These are phyloP conservation scores for Corymbia calophylla DNA, from an alignment of 441 rosid genomes.

Conservation along the genomic window DNA sequence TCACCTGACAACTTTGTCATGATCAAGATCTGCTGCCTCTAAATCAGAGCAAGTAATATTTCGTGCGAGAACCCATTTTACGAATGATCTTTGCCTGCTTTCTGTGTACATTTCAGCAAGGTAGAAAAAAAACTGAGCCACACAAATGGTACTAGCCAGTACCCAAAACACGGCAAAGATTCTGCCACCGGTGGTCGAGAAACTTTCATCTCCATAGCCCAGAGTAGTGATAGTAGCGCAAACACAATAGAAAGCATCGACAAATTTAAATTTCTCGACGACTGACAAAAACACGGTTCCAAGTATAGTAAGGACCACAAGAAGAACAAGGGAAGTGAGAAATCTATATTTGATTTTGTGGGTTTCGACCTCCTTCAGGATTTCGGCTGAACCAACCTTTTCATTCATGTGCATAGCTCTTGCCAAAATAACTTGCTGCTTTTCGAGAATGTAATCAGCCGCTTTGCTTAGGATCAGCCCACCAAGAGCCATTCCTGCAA, in stretches of 20 bases:
- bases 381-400: conserved; percentile 9
- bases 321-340: conserved; percentile 10
- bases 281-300: conserved; percentile 26
- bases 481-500: conserved; percentile 45
- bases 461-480: conserved; percentile 46
- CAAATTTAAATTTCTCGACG: conserved; percentile 21
- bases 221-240: conserved; percentile 49
- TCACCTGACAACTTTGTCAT: conserved; percentile 37
- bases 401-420: conserved; percentile 25
- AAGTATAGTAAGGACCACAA: conserved; percentile 16
- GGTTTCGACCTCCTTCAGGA: conserved; percentile 25
- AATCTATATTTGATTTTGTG: conserved; percentile 29
- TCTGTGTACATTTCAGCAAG: conserved; percentile 40
- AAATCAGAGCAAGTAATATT: conserved; percentile 30
- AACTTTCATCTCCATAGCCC: conserved; percentile 56
- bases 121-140: conserved; percentile 46
- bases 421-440: conserved; percentile 36
- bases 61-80: conserved; percentile 26
- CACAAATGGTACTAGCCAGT: conserved; percentile 30
- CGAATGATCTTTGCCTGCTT: conserved; percentile 24
- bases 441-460: conserved; percentile 46
- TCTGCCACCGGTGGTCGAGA: conserved; percentile 35
- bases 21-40: conserved; percentile 48
- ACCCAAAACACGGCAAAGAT: conserved; percentile 52
- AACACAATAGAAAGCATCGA: conserved; percentile 55